Percentiles rank a stretch among this genome's conserved stretches.
phyloP scores from a whole-genome alignment of 2,329 filamentous ascomycete genomes.

The Xylariaceae sp. region DNA sequence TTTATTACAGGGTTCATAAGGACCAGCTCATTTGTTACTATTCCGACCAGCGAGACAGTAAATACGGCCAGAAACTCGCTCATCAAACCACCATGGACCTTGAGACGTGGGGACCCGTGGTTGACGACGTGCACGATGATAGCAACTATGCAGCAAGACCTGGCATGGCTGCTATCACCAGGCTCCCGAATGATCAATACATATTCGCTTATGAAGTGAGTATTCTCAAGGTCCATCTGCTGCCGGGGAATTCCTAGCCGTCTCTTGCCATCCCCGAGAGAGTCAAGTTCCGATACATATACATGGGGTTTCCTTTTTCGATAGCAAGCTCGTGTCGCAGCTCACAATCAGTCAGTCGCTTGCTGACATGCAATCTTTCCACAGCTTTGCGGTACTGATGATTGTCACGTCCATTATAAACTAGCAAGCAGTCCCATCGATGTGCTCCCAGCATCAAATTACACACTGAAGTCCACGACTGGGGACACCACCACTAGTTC shows the following conservation, averaged over 20 bases:
- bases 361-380: background rate
- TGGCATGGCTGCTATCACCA: slow-evolving; percentile 39
- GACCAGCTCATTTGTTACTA: slow-evolving; percentile 60
- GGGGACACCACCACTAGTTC: slow-evolving; percentile 21
- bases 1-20: slow-evolving; percentile 42
- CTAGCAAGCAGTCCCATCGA: slow-evolving; percentile 22
- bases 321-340: background rate
- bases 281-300: background rate
- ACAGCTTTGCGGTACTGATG: slow-evolving; percentile 25
- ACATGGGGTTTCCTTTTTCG: background rate
- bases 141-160: slow-evolving; percentile 13
- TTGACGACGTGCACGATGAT: slow-evolving; percentile 55
- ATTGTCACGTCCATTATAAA: slow-evolving; percentile 26
- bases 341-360: background rate
- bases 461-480: slow-evolving; percentile 15
- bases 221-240: background rate
- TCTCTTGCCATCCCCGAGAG: too few species aligned
- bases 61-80: slow-evolving; percentile 60
- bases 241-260: too few species aligned
- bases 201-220: slow-evolving; percentile 42
- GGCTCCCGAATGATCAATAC: slow-evolving; percentile 52
- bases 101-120: slow-evolving; percentile 49
- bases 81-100: slow-evolving; percentile 58
- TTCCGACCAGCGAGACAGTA: slow-evolving; percentile 58
- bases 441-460: slow-evolving; percentile 18